phyloP scores from a whole-genome alignment of 495 filamentous ascomycete species.

The Aspergillus cavernicola region DNA sequence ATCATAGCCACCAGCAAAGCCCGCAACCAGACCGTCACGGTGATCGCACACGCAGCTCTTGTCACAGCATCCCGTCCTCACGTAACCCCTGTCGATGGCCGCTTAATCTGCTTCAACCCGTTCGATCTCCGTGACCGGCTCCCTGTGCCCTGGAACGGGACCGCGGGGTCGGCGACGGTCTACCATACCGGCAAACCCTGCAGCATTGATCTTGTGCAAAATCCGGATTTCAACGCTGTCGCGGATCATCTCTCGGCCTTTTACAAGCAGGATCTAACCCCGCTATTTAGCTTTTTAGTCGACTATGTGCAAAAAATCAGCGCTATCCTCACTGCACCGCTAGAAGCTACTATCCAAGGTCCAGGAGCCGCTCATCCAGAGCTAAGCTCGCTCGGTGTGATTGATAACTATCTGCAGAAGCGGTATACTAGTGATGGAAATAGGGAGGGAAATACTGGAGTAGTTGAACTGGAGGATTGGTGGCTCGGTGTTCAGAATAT shows the following conservation, averaged over 20 bases:
- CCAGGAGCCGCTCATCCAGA: constrained; percentile 17
- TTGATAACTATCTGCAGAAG: constrained; percentile 15
- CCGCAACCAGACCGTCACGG: constrained; percentile 13
- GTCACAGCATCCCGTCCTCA: constrained; percentile 10
- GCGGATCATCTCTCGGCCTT: background rate
- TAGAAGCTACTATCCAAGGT: constrained; percentile 2
- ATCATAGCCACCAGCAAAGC: constrained; percentile 9
- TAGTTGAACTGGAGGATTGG: constrained; percentile 19
- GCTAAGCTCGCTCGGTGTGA: constrained; percentile 21
- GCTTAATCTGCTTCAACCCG: constrained; percentile 16
- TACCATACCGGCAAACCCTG: constrained; percentile 22
- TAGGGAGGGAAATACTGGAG: background rate
- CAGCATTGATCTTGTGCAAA: constrained; percentile 9
- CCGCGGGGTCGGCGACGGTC: background rate
- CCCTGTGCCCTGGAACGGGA: constrained; percentile 1
- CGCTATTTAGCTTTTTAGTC: background rate
- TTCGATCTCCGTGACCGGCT: constrained; percentile 18
- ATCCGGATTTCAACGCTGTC: constrained; percentile 13
- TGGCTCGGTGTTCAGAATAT: constrained; percentile 23
- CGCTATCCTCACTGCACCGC: constrained; percentile 2
- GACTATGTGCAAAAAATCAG: background rate
- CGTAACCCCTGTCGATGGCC: background rate
- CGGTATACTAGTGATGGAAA: background rate
- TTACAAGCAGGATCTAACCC: background rate
- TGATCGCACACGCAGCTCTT: constrained; percentile 19